Evolutionary conservation across 345 rosid species (phyloP), one percentile per base, ranked within the genome.

Genomic region (Populus pruinosa): DNA sequence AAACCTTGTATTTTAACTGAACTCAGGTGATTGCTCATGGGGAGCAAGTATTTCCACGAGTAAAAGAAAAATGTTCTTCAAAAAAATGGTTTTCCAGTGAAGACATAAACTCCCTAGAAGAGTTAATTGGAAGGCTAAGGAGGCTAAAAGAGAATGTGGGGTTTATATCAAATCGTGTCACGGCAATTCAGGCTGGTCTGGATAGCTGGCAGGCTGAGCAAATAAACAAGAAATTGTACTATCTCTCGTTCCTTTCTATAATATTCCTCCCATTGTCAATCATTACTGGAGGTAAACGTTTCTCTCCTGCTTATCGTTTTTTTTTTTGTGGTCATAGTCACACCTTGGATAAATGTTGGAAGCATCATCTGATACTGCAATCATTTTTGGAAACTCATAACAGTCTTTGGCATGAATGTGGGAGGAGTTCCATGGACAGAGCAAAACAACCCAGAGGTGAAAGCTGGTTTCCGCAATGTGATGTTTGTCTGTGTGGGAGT

Each of bases 341-440:
- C 33, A 33, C 39, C 43, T 7, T 47, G 23, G 18, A 38, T 33
- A 44, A 41, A 49, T 21, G 1, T 10, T 25, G 23, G 17, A 38
- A 55, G 21, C 12, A 27, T 35, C 56, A 59, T 27, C 69, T 16
- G 8, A 20, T 53, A 27, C 18, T 27, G 20, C 33, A 2, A 53
- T 29, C 9, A 3, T 35, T 68, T 43, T 31, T 62, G 35, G 66
- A 77, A 18, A 23, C 67, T 62, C 8, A 1, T 71, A 66, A 73
- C 89, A 96, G 98, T 94, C 49, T 94, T 96, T 61, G 99, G 98
- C 76, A 95, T 96, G 99, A 96, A 96, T 12, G 99, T 96, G 75
- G 99, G 99, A 64, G 99, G 99, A 76, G 98, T 96, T 85, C 99
- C 98, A 31, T 96, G 99, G 99, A 96, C 99, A 0, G 89, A 84